phyloP scores from a whole-genome alignment of 371 early-diverging fungal genomes.

The Mortierella sp. region DNA sequence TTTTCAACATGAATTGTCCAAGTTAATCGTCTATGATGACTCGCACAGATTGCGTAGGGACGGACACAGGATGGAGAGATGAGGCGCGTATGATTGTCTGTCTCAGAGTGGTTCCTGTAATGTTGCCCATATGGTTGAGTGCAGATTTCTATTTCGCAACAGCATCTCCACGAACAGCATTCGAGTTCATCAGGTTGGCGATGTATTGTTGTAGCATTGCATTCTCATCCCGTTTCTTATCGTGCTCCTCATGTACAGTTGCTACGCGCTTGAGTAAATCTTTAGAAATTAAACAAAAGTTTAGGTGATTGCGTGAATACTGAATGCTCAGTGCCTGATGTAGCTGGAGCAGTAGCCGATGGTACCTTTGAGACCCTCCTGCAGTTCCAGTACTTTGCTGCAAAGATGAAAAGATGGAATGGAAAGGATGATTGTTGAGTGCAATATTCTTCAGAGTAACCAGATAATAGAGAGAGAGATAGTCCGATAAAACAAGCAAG shows the following conservation, averaged over 20 bases:
- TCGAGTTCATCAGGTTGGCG: slow-evolving; percentile 56
- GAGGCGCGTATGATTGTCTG: not conserved
- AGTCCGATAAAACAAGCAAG: not conserved
- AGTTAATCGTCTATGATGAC: too few species aligned
- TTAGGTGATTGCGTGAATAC: not conserved
- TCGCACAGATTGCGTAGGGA: too few species aligned
- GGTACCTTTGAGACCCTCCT: slow-evolving; percentile 55
- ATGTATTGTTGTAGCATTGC: slow-evolving; percentile 53
- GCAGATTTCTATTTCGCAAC: slow-evolving; percentile 6
- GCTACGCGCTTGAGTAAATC: slow-evolving; percentile 50
- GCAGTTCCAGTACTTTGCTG: slow-evolving; percentile 45
- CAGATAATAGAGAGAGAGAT: not conserved
- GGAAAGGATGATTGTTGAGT: not conserved
- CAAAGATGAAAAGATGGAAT: not conserved
- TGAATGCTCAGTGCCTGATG: not conserved
- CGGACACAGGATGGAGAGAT: too few species aligned
- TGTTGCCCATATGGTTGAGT: too few species aligned
- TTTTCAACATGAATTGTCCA: too few species aligned
- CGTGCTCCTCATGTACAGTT: slow-evolving; percentile 52
- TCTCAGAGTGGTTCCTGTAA: not conserved
- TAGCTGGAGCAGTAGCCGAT: not conserved
- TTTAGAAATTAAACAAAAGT: not conserved
- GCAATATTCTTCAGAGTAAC: not conserved
- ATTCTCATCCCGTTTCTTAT: slow-evolving; percentile 55
- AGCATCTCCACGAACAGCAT: slow-evolving; percentile 48